These are phyloP conservation scores for Hemileccinum impolitum DNA, from an alignment of 768 basidiomycete species.

Conservation along the genomic window DNA sequence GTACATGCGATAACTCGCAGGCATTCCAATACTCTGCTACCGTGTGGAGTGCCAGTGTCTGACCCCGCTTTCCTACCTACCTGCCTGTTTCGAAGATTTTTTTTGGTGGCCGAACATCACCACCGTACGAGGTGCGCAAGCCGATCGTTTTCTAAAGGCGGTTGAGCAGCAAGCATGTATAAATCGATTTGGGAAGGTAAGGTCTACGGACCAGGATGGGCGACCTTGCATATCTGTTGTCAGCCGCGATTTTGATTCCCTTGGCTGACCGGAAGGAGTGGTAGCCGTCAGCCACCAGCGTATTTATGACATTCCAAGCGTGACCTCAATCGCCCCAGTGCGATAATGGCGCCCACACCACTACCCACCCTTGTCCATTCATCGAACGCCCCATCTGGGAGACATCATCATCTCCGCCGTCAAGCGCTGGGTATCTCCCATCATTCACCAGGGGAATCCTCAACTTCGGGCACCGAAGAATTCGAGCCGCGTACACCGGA, in stretches of 20 bases:
- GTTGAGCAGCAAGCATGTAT: too few relatives aligned
- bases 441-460: slow-evolving; percentile 1
- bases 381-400: slow-evolving; percentile 4
- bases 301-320: slow-evolving; percentile 21
- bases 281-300: slow-evolving; percentile 22
- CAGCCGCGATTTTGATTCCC: slow-evolving; percentile 15
- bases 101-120: too few relatives aligned
- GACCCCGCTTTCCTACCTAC: too few relatives aligned
- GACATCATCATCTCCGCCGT: slow-evolving; percentile 15
- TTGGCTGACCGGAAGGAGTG: slow-evolving; percentile 14
- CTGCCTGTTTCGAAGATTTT: too few relatives aligned
- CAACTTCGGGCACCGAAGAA: background rate
- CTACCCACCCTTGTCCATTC: slow-evolving; percentile 3
- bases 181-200: too few relatives aligned
- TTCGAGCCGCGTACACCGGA: slow-evolving; percentile 7
- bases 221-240: slow-evolving; percentile 1
- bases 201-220: too few relatives aligned
- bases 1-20: too few relatives aligned
- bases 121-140: too few relatives aligned
- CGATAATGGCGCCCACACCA: slow-evolving; percentile 23
- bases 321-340: background rate
- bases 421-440: slow-evolving; percentile 7
- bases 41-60: background rate
- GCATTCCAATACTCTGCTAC: background rate
- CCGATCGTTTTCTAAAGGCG: too few relatives aligned